These are phyloP conservation scores for Urtica urens DNA, from an alignment of 306 rosid species.

Conservation along the genomic window DNA sequence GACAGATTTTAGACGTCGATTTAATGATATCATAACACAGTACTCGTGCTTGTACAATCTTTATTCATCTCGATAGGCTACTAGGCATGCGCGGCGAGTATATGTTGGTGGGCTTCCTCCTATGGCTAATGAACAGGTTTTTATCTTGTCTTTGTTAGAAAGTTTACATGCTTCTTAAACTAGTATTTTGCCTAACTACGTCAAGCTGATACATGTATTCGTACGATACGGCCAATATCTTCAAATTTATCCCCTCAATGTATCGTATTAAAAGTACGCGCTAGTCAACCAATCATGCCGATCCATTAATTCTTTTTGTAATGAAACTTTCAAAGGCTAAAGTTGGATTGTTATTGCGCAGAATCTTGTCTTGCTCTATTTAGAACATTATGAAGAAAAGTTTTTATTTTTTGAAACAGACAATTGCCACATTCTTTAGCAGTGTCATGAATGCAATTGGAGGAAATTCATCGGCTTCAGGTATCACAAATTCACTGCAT, in stretches of 20 bases:
- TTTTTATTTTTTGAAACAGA: slow-evolving; percentile 29
- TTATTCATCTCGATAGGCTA: slow-evolving; percentile 39
- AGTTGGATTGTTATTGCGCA: no score
- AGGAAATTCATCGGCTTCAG: slow-evolving; percentile 69
- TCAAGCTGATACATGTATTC: no score
- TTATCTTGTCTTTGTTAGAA: no score
- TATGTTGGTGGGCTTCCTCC: slow-evolving; percentile 90
- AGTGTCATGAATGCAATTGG: slow-evolving; percentile 71
- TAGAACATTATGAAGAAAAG: slow-evolving; percentile 15
- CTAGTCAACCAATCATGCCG: no score
- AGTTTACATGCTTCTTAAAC: no score
- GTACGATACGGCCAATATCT: no score
- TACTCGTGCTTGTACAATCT: no score
- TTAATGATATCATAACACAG: not conserved
- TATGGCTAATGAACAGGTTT: slow-evolving; percentile 66
- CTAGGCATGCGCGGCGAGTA: slow-evolving; percentile 77
- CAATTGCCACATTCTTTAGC: slow-evolving; percentile 72
- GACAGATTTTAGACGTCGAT: not conserved
- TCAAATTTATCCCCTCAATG: no score
- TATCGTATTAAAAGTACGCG: no score
- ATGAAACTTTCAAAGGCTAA: no score
- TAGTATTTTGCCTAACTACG: no score
- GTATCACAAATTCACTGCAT: slow-evolving; percentile 18
- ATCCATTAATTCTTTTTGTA: no score
- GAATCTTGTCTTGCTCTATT: slow-evolving; percentile 5